A percentile compares a stretch with the other conserved stretches of the same genome.
These are phyloP conservation scores for Boletus reticuloceps DNA, from an alignment of 768 basidiomycete species.

Conservation along the genomic window DNA sequence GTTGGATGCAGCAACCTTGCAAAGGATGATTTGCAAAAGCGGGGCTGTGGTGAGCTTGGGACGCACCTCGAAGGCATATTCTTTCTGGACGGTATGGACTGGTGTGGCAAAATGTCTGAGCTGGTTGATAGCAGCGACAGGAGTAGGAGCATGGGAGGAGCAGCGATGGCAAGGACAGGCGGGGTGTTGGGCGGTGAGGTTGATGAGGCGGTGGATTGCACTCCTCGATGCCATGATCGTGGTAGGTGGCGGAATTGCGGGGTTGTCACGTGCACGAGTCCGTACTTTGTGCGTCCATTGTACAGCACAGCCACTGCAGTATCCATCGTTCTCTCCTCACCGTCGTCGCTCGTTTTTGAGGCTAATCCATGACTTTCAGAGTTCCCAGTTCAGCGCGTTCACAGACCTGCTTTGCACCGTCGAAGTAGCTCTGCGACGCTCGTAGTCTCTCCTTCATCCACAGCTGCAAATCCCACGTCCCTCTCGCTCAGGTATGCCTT, in stretches of 20 bases:
- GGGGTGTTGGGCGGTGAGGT: constrained; percentile 63
- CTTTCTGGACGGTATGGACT: constrained; percentile 67
- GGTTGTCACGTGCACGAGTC: constrained; percentile 6
- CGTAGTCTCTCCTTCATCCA: constrained; percentile 20
- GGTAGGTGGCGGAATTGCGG: neutral
- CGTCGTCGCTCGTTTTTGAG: constrained; percentile 1
- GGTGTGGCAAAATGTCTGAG: constrained; percentile 77
- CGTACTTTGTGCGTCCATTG: neutral
- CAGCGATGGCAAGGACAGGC: constrained; percentile 80
- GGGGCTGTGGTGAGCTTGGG: neutral
- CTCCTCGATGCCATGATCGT: constrained; percentile 27
- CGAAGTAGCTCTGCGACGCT: constrained; percentile 34
- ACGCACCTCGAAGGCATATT: constrained; percentile 87
- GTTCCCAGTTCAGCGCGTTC: constrained; percentile 48
- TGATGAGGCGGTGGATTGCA: constrained; percentile 71
- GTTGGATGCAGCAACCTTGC: constrained; percentile 81
- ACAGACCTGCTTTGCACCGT: constrained; percentile 33
- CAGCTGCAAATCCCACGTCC: neutral
- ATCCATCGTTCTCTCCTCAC: neutral
- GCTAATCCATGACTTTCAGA: constrained; percentile 37
- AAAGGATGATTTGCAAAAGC: neutral
- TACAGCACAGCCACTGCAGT: constrained; percentile 15
- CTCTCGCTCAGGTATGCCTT: constrained; percentile 24
- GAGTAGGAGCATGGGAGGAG: constrained; percentile 40
- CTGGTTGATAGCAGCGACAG: constrained; percentile 47